Percentiles rank a stretch among this genome's conserved stretches.
Conservation (phyloP, 164 flowering plant species). For the Vitis cinerea region DNA sequence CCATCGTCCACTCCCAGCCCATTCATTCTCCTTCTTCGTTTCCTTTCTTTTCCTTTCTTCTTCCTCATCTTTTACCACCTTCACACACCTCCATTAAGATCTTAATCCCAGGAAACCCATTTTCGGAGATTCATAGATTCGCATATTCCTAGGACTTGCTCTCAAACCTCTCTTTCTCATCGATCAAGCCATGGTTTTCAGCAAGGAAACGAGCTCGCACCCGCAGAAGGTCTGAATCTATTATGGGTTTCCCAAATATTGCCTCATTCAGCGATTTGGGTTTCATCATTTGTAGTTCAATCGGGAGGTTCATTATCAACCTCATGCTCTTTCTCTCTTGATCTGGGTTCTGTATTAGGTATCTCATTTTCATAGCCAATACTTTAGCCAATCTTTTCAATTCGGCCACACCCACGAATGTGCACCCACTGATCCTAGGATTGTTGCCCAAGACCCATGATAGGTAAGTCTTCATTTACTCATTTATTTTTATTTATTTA, state of each 20-base stretch:
- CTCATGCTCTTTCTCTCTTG: constrained; percentile 44
- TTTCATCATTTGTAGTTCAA: constrained; percentile 36
- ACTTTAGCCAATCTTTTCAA: constrained; percentile 51
- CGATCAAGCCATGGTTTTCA: constrained; percentile 21
- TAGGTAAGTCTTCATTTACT: too few relatives aligned
- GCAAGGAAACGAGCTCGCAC: constrained; percentile 33
- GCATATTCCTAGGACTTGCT: too few relatives aligned
- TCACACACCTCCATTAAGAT: too few relatives aligned
- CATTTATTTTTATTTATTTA: too few relatives aligned
- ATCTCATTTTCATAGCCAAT: constrained; percentile 52
- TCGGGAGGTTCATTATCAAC: constrained; percentile 40
- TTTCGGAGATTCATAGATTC: too few relatives aligned
- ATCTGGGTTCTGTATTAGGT: constrained; percentile 50
- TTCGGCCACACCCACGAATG: constrained; percentile 3
- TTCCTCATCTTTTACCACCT: too few relatives aligned
- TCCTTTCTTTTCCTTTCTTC: too few relatives aligned
- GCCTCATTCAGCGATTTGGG: constrained; percentile 52
- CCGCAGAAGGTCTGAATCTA: constrained; percentile 43
- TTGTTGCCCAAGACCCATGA: constrained; percentile 26
- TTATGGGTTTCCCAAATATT: constrained; percentile 33
- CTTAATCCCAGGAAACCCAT: too few relatives aligned
- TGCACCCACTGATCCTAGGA: constrained; percentile 25
- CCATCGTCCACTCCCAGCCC: too few relatives aligned
- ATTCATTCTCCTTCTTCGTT: too few relatives aligned
- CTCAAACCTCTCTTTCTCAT: too few relatives aligned